Conservation (phyloP, 371 early-diverging fungal genomes). For the Amoeboaphelidium occidentale region DNA sequence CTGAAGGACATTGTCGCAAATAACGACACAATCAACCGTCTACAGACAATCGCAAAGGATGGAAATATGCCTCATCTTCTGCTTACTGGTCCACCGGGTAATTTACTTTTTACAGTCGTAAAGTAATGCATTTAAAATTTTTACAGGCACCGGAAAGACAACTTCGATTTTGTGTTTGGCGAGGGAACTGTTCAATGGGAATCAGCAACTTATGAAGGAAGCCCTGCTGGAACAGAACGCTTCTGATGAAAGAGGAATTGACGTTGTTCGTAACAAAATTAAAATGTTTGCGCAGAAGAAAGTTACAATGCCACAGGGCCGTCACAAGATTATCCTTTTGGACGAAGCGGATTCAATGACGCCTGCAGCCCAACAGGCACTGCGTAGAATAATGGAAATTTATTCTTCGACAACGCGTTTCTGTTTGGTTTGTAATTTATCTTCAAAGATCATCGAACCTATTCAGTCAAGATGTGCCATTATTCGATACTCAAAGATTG, state of each 20-base stretch:
- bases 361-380: slow-evolving; percentile 43
- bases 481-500: slow-evolving; percentile 55
- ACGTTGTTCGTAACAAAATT: slow-evolving; percentile 88
- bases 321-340: slow-evolving; percentile 87
- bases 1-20: slow-evolving; percentile 92
- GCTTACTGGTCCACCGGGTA: not conserved
- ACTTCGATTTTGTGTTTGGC: slow-evolving; percentile 85
- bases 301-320: slow-evolving; percentile 50
- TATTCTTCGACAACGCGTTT: slow-evolving; percentile 86
- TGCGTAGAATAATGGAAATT: slow-evolving; percentile 92
- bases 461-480: slow-evolving; percentile 97
- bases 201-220: slow-evolving; percentile 35
- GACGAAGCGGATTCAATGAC: slow-evolving; percentile 86
- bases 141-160: slow-evolving; percentile 97
- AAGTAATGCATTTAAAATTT: slow-evolving; percentile 23
- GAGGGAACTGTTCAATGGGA: slow-evolving; percentile 49
- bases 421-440: slow-evolving; percentile 92
- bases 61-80: slow-evolving; percentile 95
- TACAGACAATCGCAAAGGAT: slow-evolving; percentile 55
- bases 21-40: slow-evolving; percentile 62
- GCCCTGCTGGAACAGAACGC: slow-evolving; percentile 91
- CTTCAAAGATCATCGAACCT: slow-evolving; percentile 95
- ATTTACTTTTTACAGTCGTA: not conserved
- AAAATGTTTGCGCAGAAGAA: slow-evolving; percentile 96
- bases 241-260: slow-evolving; percentile 97